Conservation (phyloP, 768 basidiomycete genomes). For the Fibroporia radiculosa region DNA sequence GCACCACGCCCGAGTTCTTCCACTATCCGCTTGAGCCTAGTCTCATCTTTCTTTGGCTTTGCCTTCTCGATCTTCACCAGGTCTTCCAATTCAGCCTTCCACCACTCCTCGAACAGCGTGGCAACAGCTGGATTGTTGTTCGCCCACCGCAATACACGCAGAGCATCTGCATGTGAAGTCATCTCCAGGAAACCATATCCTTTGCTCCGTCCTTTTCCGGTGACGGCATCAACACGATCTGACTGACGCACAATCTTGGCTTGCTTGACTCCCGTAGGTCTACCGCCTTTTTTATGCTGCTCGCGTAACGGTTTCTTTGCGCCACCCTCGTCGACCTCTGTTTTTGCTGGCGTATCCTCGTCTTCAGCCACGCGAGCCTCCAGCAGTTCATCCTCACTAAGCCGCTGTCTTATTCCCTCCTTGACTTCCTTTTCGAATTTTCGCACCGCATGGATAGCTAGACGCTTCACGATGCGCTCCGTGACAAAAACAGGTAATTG, state of each 20-base stretch:
- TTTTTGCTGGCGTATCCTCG: slow-evolving; percentile 18
- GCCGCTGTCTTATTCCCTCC: slow-evolving; percentile 43
- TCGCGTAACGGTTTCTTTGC: slow-evolving; percentile 20
- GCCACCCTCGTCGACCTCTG: slow-evolving; percentile 18
- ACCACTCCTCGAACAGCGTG: slow-evolving; percentile 70
- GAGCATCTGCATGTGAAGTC: slow-evolving; percentile 78
- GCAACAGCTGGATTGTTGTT: slow-evolving; percentile 78
- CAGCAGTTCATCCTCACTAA: slow-evolving; percentile 67
- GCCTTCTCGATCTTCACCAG: slow-evolving; percentile 47
- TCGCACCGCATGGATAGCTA: slow-evolving; percentile 74
- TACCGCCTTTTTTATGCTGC: slow-evolving; percentile 23
- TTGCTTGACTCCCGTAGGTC: slow-evolving; percentile 62
- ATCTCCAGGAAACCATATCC: slow-evolving; percentile 97
- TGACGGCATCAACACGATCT: slow-evolving; percentile 84
- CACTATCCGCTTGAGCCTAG: slow-evolving; percentile 51
- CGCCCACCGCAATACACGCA: slow-evolving; percentile 87
- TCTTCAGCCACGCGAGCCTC: slow-evolving; percentile 28
- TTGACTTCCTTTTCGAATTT: slow-evolving; percentile 77
- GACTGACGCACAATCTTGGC: slow-evolving; percentile 86
- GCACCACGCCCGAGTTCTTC: slow-evolving; percentile 41
- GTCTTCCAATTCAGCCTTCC: slow-evolving; percentile 68
- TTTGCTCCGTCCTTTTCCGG: slow-evolving; percentile 80
- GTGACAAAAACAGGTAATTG: slow-evolving; percentile 88
- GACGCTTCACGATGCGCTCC: slow-evolving; percentile 82
- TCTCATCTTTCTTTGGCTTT: slow-evolving; percentile 38